Evolutionary conservation across 441 rosid genomes (phyloP), one percentile per base, ranked within the genome.

Genomic region (Euphorbia celastroides): DNA sequence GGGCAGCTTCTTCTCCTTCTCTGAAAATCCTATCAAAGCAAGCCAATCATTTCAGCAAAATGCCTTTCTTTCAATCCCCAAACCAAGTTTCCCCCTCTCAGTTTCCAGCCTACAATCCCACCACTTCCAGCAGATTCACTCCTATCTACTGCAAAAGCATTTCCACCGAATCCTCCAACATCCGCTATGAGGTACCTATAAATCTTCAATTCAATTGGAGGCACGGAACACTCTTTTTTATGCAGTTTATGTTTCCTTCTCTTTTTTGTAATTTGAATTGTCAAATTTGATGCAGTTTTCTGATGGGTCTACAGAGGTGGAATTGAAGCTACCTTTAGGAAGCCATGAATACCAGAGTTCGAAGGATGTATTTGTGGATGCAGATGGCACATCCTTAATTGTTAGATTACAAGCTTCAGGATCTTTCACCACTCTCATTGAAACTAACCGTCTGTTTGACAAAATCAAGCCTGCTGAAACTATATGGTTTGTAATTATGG

Each of bases 301-400:
- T 16, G 97, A 90, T 74, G 81, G 83, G 57, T 77, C 90, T 61
- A 74, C 84, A 23, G 98, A 93, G 61, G 88, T 93, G 78, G 98
- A 93, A 70, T 65, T 93, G 66, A 86, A 84, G 69, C 66, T 93
- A 64, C 82, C 84, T 64, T 75, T 88, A 7, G 81, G 76, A 16
- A 70, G 72, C 46, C 77, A 74, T 27, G 88, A 79, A 20, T 70
- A 57, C 65, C 77, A 57, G 19, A 78, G 82, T 63, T 74, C 95
- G 16, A 87, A 74, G 75, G 90, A 93, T 75, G 67, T 93, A 64
- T 82, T 75, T 26, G 93, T 90, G 64, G 93, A 90, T 75, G 93
- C 93, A 20, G 86, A 88, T 73, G 88, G 82, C 25, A 79, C 83
- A 38, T 85, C 86, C 46, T 80, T 89, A 66, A 57, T 72, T 0